These are phyloP conservation scores for Pleurotus citrinopileatus DNA, from an alignment of 768 basidiomycete genomes.

Conservation along the genomic window DNA sequence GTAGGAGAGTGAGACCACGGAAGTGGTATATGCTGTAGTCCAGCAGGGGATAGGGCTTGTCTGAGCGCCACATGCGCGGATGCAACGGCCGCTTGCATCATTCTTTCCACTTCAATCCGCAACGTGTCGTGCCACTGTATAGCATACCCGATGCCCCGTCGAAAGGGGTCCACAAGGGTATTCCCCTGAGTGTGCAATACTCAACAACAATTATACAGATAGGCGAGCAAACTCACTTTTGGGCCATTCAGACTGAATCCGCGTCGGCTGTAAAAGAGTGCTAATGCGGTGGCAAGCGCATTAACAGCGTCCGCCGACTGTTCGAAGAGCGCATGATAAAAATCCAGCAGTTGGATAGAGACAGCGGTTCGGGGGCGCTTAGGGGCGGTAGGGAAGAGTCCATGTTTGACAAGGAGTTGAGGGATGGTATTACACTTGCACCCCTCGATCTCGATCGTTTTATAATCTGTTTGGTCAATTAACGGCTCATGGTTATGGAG, in stretches of 20 bases:
- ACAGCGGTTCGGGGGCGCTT: slow-evolving; percentile 13
- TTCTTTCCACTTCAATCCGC: slow-evolving; percentile 12
- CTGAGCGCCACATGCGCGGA: too few relatives aligned
- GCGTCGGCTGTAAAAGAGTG: slow-evolving; percentile 12
- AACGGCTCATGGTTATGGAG: not conserved
- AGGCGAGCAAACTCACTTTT: not conserved
- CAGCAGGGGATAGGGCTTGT: too few relatives aligned
- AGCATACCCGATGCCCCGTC: slow-evolving; percentile 18
- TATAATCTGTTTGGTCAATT: slow-evolving; percentile 11
- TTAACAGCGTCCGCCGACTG: slow-evolving; percentile 18
- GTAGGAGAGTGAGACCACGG: not conserved
- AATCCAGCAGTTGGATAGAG: slow-evolving; percentile 15
- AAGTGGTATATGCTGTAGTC: too few relatives aligned
- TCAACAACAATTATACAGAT: too few relatives aligned
- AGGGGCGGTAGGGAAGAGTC: slow-evolving; percentile 18
- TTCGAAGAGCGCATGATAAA: slow-evolving; percentile 19
- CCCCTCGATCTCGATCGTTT: slow-evolving; percentile 6
- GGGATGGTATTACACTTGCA: slow-evolving; percentile 12
- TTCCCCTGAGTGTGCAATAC: slow-evolving; percentile 18
- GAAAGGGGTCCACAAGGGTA: slow-evolving; percentile 27
- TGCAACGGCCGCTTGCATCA: slow-evolving; percentile 1
- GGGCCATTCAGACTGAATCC: slow-evolving; percentile 9
- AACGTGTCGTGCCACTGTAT: slow-evolving; percentile 29
- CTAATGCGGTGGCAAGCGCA: slow-evolving; percentile 15
- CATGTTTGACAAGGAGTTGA: slow-evolving; percentile 12